Evolutionary conservation across 192 early-diverging fungal genomes (phyloP).

Genomic region (Backusella mclennaniae): DNA sequence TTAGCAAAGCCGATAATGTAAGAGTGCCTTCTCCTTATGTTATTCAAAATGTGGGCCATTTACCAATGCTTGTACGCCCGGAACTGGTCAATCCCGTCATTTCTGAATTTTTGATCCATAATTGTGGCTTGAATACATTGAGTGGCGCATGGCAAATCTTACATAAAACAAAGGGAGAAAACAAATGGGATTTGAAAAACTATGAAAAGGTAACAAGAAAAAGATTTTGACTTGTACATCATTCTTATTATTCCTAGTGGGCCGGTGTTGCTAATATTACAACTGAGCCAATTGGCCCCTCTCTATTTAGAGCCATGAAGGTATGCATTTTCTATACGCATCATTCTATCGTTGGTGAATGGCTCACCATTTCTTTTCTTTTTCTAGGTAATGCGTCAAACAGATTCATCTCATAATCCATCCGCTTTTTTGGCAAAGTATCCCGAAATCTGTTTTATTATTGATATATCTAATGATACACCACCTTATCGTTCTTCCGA

Average conservation of each 20-base stretch:
- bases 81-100: slow-evolving; percentile 52
- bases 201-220: slow-evolving; percentile 47
- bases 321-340: background rate
- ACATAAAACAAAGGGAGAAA: slow-evolving; percentile 47
- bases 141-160: slow-evolving; percentile 54
- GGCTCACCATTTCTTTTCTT: background rate
- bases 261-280: slow-evolving; percentile 48
- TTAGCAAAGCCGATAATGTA: background rate
- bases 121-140: slow-evolving; percentile 45
- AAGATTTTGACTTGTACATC: background rate
- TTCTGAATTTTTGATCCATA: slow-evolving; percentile 53
- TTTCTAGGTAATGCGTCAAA: slow-evolving; percentile 49
- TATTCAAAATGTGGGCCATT: slow-evolving; percentile 49
- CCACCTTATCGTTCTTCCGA: slow-evolving; percentile 52
- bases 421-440: slow-evolving; percentile 47
- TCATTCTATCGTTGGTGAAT: background rate
- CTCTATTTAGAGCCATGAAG: slow-evolving; percentile 55
- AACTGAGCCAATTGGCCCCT: slow-evolving; percentile 30
- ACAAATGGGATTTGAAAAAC: slow-evolving; percentile 62
- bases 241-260: slow-evolving; percentile 38
- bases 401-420: slow-evolving; percentile 50
- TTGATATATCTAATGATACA: slow-evolving; percentile 51
- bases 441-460: slow-evolving; percentile 52
- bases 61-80: slow-evolving; percentile 48
- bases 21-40: slow-evolving; percentile 37